Evolutionary conservation across 352 stramenopile species (phyloP).

Genomic region (Phytopythium cucurbitacearum): DNA sequence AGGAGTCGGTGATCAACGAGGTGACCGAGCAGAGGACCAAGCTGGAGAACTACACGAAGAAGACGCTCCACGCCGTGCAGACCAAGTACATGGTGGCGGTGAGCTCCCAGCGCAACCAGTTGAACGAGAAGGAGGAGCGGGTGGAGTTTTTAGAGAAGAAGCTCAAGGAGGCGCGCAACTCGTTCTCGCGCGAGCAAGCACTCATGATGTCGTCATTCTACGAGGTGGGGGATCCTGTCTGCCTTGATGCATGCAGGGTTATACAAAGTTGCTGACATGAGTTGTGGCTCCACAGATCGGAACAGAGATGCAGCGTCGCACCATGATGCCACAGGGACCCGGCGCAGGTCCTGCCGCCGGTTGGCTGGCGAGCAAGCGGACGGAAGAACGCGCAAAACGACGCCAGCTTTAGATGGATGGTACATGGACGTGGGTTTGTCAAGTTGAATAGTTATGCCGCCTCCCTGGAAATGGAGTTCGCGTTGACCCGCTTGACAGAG

Average conservation of each 20-base stretch:
- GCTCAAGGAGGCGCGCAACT: slow-evolving; percentile 74
- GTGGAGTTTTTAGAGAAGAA: slow-evolving; percentile 86
- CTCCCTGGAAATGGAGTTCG: no score
- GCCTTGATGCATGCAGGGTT: not conserved
- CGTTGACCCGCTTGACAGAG: no score
- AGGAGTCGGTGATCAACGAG: slow-evolving; percentile 87
- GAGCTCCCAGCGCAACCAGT: slow-evolving; percentile 84
- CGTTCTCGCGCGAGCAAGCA: slow-evolving; percentile 80
- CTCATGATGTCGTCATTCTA: slow-evolving; percentile 90
- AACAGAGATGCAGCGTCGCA: slow-evolving; percentile 83
- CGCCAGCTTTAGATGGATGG: slow-evolving; percentile 41
- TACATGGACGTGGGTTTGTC: no score
- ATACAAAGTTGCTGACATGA: not conserved
- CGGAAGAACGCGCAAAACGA: slow-evolving; percentile 80
- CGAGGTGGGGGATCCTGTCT: slow-evolving; percentile 36
- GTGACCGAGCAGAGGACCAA: slow-evolving; percentile 82
- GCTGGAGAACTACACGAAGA: slow-evolving; percentile 89
- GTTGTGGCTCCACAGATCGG: slow-evolving; percentile 53
- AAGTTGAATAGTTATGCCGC: no score
- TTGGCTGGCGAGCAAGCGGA: slow-evolving; percentile 82
- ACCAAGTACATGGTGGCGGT: slow-evolving; percentile 90
- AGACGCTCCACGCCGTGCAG: slow-evolving; percentile 87
- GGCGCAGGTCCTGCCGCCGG: slow-evolving; percentile 38
- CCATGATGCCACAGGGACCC: slow-evolving; percentile 79
- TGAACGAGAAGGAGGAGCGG: slow-evolving; percentile 83